phyloP scores from a whole-genome alignment of 73 alveolate species.

The Paramecium octaurelia region DNA sequence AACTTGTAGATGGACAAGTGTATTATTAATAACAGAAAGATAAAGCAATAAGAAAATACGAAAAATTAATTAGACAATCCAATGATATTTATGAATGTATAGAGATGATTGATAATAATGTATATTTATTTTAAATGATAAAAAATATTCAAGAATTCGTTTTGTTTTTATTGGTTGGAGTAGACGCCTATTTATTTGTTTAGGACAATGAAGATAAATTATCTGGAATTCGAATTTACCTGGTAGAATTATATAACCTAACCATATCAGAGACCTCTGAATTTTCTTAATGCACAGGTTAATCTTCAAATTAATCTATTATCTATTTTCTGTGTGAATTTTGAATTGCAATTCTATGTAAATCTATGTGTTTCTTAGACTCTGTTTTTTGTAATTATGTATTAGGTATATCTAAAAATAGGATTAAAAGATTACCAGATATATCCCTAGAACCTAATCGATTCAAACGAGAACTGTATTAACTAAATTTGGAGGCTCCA shows the following conservation, averaged over 20 bases:
- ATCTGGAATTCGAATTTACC: constrained; percentile 3
- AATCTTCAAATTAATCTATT: background rate
- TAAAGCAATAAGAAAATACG: too few species aligned
- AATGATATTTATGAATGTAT: background rate
- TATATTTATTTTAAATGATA: background rate
- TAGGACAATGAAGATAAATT: background rate
- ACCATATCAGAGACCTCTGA: background rate
- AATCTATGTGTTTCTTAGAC: background rate
- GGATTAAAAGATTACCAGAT: background rate
- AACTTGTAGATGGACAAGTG: too few species aligned
- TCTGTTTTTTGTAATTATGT: background rate
- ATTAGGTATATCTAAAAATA: background rate
- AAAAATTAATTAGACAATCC: too few species aligned
- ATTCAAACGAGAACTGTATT: background rate
- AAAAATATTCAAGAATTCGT: background rate
- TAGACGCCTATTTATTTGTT: background rate
- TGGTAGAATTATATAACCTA: background rate
- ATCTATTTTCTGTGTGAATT: background rate
- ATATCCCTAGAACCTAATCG: background rate
- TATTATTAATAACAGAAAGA: too few species aligned
- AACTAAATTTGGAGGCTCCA: constrained; percentile 12
- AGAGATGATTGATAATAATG: background rate
- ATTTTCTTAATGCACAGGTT: background rate
- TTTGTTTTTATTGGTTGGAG: background rate
- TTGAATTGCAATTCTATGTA: background rate